These are phyloP conservation scores for Boletus subparvulus DNA, from an alignment of 768 basidiomycete genomes.

Conservation along the genomic window DNA sequence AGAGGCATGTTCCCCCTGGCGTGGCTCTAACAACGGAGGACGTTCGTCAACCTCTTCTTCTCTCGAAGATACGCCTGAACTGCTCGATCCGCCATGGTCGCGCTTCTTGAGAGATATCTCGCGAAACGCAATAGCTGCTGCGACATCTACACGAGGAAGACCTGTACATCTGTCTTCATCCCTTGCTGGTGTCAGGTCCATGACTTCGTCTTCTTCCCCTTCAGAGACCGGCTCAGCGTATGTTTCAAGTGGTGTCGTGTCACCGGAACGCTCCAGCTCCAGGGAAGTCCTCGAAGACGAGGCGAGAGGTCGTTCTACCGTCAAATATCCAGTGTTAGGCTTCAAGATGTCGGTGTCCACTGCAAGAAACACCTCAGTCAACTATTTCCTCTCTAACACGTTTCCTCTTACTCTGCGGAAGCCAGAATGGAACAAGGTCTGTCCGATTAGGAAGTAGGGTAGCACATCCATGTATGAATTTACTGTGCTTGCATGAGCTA, in stretches of 20 bases:
- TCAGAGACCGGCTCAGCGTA: constrained; percentile 94
- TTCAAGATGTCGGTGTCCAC: constrained; percentile 97
- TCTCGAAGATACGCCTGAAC: constrained; percentile 4
- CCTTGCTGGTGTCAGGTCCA: constrained; percentile 61
- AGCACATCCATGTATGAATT: constrained; percentile 96
- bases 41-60: constrained; percentile 33
- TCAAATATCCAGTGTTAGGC: constrained; percentile 76
- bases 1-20: constrained; percentile 23
- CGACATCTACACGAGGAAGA: constrained; percentile 67
- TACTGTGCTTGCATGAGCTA: constrained; percentile 43
- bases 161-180: constrained; percentile 85
- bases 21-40: constrained; percentile 39
- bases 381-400: not conserved
- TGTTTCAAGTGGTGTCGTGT: constrained; percentile 38
- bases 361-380: constrained; percentile 27
- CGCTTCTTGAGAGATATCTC: constrained; percentile 72
- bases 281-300: constrained; percentile 48
- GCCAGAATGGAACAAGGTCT: constrained; percentile 97
- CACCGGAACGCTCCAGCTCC: constrained; percentile 43
- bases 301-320: constrained; percentile 70
- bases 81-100: constrained; percentile 7
- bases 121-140: constrained; percentile 83
- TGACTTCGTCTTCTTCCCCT: constrained; percentile 87
- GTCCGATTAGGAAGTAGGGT: constrained; percentile 90
- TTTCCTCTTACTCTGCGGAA: constrained; percentile 77